Evolutionary conservation across 768 basidiomycete genomes (phyloP), one percentile per base, ranked within the genome.

Genomic region (Pulveroboletus ravenelii): DNA sequence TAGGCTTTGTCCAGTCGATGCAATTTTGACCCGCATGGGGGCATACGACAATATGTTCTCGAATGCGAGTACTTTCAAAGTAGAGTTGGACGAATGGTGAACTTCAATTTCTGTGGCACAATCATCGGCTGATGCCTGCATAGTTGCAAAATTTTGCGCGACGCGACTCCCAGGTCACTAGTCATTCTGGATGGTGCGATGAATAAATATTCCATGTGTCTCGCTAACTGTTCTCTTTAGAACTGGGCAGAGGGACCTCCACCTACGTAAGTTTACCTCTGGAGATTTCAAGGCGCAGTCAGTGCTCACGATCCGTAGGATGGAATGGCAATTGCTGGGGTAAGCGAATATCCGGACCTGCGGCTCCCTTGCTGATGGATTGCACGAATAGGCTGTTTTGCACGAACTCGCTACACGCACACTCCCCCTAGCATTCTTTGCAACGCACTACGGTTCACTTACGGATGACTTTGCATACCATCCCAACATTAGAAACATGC

Each of bases 41-140:
- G 96, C 96, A 3, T 96, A 97, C 64, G 95, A 98, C 62, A 93
- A 93, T 63, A 93, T 95, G 88, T 94, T 93, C 68, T 85, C 89
- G 3, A 85, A 91, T 58, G 81, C 93, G 1, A 93, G 91, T 69
- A 97, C 95, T 0, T 99, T 98, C 80, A 96, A 97, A 66, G 96
- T 99, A 18, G 96, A 99, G 65, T 74, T 99, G 50, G 96, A 98
- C 65, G 96, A 99, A 79, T 92, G 92, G 92, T 93, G 59, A 37
- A 68, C 56, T 53, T 34, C 3, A 39, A 34, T 35, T 20, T 39
- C 8, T 14, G 18, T 27, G 45, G 2, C 9, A 25, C 18, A 30
- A 37, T 14, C 20, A 6, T 30, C 20, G 38, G 20, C 52, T 40
- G 53, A 50, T 37, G n/a, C 18, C 34, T 18, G 14, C 14, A 25